Evolutionary conservation across 2,329 filamentous ascomycete species (phyloP), one percentile per base, ranked within the genome.

Genomic region (Cytospora piceicola): DNA sequence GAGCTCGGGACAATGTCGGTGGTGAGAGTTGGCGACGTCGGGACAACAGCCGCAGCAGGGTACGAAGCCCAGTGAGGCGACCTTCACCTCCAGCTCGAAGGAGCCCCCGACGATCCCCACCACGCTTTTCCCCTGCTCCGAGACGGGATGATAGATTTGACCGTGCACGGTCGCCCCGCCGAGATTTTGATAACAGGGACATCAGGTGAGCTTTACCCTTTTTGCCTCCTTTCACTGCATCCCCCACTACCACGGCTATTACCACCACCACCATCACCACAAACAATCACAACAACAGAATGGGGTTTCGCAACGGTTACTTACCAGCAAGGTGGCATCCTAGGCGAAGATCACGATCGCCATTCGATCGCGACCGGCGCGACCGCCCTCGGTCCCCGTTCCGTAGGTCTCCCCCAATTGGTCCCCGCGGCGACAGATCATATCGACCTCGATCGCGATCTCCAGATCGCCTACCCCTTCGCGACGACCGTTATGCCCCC

Each of bases 261-360:
- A 54, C 9, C 62, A 56, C 14, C 51, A 42, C 29, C 30, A 42
- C 22, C 51, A 46, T 17, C 36, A 65, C 20, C n/a, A 42, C 57
- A 64, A 63, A 65, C 15, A 24, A 42, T 55, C 63, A 63, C 54
- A 36, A 55, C 36, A 54, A 51, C n/a, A 42, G 65, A n/a, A 67
- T 67, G 66, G 34, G 49, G 24, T 36, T 36, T n/a, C 32, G 46
- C 20, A 20, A 57, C 17, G 57, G 53, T 39, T 56, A 65, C 57
- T 65, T 32, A 62, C 54, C 53, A 46, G 60, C 54, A 61, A 56
- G 55, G 27, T 22, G 51, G 61, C 30, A 67, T 39, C 65, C 68
- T 69, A 84, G 83, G 74, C 80, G 83, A 68, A 79, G 85, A 70
- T 87, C 85, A 29, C 80, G 85, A 57, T 87, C 85, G 39, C 84